Conservation (phyloP, 2,329 filamentous ascomycete genomes). For the Monosporascus ibericus region DNA sequence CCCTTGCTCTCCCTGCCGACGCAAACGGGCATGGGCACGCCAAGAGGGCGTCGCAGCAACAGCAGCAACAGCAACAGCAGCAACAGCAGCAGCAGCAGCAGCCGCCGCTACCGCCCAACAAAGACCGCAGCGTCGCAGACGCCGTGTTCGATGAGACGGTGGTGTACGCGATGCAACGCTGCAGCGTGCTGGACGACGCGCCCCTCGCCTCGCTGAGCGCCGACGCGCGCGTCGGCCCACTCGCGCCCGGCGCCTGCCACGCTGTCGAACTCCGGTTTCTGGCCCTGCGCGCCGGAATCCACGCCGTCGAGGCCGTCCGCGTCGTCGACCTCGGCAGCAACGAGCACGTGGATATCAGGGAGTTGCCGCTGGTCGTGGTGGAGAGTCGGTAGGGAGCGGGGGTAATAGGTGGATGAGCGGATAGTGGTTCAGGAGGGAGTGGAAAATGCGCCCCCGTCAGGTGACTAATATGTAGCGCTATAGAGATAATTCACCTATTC, state of each 20-base stretch:
- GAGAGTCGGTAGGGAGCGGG: conserved; percentile 14
- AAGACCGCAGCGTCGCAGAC: conserved; percentile 45
- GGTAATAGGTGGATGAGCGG: not conserved
- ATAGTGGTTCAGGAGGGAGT: no score
- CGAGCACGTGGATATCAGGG: conserved; percentile 70
- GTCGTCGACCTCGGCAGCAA: conserved; percentile 68
- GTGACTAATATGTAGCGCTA: no score
- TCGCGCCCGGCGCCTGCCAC: conserved; percentile 67
- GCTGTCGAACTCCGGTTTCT: conserved; percentile 68
- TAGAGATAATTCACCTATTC: no score
- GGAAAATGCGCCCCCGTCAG: no score
- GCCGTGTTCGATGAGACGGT: conserved; percentile 67
- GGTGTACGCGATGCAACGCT: conserved; percentile 65
- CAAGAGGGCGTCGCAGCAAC: conserved; percentile 19
- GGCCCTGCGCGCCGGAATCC: conserved; percentile 58
- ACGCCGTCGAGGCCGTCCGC: conserved; percentile 65
- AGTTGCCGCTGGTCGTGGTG: conserved; percentile 64
- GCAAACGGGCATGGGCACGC: conserved; percentile 6
- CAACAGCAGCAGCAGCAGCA: conserved; percentile 28
- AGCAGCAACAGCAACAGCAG: conserved; percentile 26
- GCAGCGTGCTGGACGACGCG: conserved; percentile 54
- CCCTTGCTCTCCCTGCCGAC: not conserved
- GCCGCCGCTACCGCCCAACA: conserved; percentile 7
- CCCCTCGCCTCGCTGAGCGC: conserved; percentile 71
- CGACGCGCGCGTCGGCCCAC: conserved; percentile 66